phyloP scores from a whole-genome alignment of 257 asterid genomes.

The Scutellaria barbata region DNA sequence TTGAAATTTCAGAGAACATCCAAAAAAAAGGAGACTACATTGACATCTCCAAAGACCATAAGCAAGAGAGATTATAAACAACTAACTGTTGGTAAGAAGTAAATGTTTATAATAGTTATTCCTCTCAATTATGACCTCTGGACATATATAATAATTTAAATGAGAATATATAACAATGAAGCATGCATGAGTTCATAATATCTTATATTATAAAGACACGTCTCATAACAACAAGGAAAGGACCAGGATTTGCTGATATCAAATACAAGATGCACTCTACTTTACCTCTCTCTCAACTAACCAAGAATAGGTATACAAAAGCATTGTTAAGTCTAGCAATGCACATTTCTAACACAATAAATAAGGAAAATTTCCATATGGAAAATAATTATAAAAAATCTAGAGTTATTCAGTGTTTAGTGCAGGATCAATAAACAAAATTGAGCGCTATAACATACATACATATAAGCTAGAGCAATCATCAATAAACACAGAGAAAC shows the following conservation, averaged over 20 bases:
- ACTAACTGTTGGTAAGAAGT: not conserved
- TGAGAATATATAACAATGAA: not conserved
- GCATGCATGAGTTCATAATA: not conserved
- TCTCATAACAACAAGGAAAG: not conserved
- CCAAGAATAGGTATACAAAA: not conserved
- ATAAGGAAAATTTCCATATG: not conserved
- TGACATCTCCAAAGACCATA: not conserved
- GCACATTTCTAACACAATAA: not conserved
- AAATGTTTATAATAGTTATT: not conserved
- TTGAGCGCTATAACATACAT: not conserved
- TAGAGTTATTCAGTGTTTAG: not conserved
- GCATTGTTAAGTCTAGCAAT: not conserved
- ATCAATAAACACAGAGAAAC: conserved; percentile 6
- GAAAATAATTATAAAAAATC: not conserved
- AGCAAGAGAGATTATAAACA: not conserved
- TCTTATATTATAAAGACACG: not conserved
- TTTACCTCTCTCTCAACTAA: not conserved
- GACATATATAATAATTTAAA: not conserved
- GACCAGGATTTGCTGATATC: not conserved
- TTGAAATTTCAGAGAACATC: not conserved
- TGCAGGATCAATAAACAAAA: not conserved
- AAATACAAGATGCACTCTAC: not conserved
- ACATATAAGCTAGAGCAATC: not conserved
- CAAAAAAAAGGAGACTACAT: not conserved
- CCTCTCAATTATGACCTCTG: not conserved